Evolutionary conservation across 257 asterid species (phyloP).

Genomic region (Prunella vulgaris): DNA sequence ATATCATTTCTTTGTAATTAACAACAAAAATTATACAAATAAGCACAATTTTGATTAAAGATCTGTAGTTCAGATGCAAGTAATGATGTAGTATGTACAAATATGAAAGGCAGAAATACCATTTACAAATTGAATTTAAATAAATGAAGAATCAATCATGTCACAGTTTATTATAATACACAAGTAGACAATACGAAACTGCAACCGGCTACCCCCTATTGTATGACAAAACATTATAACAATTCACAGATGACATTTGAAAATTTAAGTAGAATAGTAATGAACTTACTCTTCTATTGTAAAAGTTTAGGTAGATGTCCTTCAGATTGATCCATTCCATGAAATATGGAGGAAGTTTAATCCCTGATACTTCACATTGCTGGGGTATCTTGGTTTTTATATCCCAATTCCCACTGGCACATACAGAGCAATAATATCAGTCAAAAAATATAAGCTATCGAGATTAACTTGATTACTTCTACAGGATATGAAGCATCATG

Average conservation of each 20-base stretch:
- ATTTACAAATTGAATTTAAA: background rate
- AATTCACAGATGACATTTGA: background rate
- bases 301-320: conserved; percentile 83
- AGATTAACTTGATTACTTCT: background rate
- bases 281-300: conserved; percentile 63
- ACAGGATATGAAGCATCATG: background rate
- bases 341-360: conserved; percentile 73
- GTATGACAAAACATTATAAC: background rate
- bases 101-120: background rate
- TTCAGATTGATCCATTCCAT: conserved; percentile 97
- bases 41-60: background rate
- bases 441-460: conserved; percentile 11
- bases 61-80: background rate
- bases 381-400: conserved; percentile 86
- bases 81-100: background rate
- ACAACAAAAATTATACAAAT: background rate
- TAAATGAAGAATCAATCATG: background rate
- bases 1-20: background rate
- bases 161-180: background rate
- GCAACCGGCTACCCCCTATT: too few species aligned
- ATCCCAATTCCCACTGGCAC: conserved; percentile 91
- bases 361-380: conserved; percentile 66
- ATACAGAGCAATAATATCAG: conserved; percentile 24
- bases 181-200: too few species aligned
- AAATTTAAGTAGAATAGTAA: background rate